phyloP scores from a whole-genome alignment of 305 asterid species.

The Petunia hybrid region DNA sequence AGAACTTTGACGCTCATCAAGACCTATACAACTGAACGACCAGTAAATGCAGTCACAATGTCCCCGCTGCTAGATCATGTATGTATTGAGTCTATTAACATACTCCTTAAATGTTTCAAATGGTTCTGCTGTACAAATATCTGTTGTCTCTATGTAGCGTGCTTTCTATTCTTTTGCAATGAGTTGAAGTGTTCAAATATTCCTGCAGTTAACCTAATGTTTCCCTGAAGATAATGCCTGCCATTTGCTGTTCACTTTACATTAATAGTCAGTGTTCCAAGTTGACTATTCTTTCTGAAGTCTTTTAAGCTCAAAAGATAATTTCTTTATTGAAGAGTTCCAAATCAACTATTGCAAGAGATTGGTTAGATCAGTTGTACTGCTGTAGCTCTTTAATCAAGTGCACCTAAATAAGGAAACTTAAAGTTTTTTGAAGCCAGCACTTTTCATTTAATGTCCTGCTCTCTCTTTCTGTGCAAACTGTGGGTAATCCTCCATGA shows the following conservation, averaged over 20 bases:
- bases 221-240: background rate
- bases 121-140: background rate
- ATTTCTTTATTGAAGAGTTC: no score
- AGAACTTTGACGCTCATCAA: slow-evolving; percentile 78
- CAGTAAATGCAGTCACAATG: slow-evolving; percentile 94
- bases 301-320: background rate
- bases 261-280: background rate
- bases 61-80: slow-evolving; percentile 93
- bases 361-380: background rate
- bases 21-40: slow-evolving; percentile 79
- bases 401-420: background rate
- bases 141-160: no score
- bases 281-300: background rate
- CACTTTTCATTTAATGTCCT: background rate
- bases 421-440: background rate
- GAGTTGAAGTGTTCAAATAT: no score
- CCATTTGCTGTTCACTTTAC: background rate
- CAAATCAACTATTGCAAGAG: no score
- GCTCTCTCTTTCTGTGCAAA: background rate
- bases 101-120: background rate
- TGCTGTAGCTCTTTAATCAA: background rate
- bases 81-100: slow-evolving; percentile 36
- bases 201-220: no score
- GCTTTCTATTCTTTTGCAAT: no score
- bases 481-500: background rate